Evolutionary conservation across 352 stramenopile species (phyloP).

Genomic region (Plasmopara viticola): DNA sequence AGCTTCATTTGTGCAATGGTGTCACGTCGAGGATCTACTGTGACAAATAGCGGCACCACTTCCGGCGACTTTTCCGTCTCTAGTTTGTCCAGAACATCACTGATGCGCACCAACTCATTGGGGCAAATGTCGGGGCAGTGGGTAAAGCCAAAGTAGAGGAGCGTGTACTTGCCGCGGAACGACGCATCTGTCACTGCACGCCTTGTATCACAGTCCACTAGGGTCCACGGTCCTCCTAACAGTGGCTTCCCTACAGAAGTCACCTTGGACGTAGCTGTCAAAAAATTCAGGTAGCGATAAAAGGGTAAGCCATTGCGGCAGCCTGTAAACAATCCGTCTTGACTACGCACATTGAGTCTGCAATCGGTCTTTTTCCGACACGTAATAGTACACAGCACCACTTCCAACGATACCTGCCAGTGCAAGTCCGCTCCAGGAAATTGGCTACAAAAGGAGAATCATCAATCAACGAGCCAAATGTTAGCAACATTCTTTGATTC

Average conservation of each 20-base stretch:
- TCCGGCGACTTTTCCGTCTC: conserved; percentile 51
- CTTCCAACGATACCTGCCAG: conserved; percentile 61
- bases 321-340: neutral
- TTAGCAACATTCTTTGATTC: conserved; percentile 3
- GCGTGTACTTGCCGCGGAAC: conserved; percentile 91
- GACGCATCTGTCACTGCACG: conserved; percentile 86
- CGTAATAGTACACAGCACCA: conserved; percentile 85
- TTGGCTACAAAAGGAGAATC: conserved; percentile 33
- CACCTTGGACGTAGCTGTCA: conserved; percentile 76
- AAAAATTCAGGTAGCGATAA: neutral
- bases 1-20: conserved; percentile 93
- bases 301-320: neutral
- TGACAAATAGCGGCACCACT: conserved; percentile 94
- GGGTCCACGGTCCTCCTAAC: conserved; percentile 89
- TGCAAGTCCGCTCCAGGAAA: conserved; percentile 82
- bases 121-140: conserved; percentile 99
- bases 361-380: conserved; percentile 82
- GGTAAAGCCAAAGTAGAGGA: conserved; percentile 99
- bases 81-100: conserved; percentile 91
- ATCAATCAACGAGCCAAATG: neutral
- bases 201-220: conserved; percentile 88
- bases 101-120: conserved; percentile 98
- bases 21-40: conserved; percentile 96
- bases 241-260: conserved; percentile 87
- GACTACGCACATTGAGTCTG: conserved; percentile 66